Evolutionary conservation across 495 filamentous ascomycete species (phyloP).

Genomic region (Sphaerosporella brunnea): DNA sequence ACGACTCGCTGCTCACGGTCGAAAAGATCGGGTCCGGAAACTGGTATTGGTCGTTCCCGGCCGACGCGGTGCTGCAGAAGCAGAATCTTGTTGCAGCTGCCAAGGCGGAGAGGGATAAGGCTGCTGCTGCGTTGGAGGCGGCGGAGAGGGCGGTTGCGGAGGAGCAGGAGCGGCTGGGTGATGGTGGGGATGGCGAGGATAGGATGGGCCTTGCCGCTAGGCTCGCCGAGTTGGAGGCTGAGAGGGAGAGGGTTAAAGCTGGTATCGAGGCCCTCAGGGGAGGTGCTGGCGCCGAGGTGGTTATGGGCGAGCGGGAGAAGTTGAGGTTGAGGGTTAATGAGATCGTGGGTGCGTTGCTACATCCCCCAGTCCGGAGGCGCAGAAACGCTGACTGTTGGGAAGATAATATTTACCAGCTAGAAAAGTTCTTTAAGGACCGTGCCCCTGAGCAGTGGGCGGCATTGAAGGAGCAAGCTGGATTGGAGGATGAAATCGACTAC

Average conservation of each 20-base stretch:
- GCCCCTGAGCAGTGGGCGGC: not conserved
- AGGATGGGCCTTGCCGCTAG: constrained; percentile 30
- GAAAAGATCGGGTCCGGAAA: constrained; percentile 70
- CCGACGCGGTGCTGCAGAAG: constrained; percentile 41
- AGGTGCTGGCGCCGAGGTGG: constrained; percentile 32
- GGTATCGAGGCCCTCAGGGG: constrained; percentile 33
- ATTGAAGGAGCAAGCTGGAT: not conserved
- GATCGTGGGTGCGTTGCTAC: constrained; percentile 11
- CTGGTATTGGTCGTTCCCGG: constrained; percentile 64
- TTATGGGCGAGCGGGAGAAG: constrained; percentile 33
- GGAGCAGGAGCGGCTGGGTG: constrained; percentile 6
- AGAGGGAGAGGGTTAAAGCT: constrained; percentile 24
- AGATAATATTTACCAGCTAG: not conserved
- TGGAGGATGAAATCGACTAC: not conserved
- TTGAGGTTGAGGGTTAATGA: constrained; percentile 14
- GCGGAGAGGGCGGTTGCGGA: constrained; percentile 28
- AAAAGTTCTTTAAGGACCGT: not conserved
- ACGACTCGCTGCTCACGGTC: constrained; percentile 45
- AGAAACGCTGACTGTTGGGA: not conserved
- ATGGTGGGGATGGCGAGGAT: constrained; percentile 29
- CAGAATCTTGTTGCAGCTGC: constrained; percentile 34
- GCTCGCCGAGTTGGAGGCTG: constrained; percentile 26
- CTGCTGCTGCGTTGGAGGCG: constrained; percentile 27
- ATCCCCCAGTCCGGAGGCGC: not conserved
- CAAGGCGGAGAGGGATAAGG: constrained; percentile 38